Evolutionary conservation across 495 filamentous ascomycete species (phyloP).

Genomic region (Penicillium pancosmium): DNA sequence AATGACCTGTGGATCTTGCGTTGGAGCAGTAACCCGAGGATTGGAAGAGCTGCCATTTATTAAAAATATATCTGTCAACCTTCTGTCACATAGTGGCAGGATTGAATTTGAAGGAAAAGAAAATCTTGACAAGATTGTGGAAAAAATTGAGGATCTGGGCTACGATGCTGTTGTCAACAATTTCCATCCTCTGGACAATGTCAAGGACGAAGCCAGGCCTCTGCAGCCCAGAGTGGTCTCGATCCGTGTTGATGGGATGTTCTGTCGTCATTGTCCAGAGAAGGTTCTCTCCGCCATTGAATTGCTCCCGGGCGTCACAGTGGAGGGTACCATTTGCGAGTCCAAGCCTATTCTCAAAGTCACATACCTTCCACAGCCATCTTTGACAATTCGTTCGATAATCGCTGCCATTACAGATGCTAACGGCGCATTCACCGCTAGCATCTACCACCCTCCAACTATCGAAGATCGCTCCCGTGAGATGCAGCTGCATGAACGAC

Average conservation of each 20-base stretch:
- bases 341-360: conserved; percentile 69
- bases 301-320: conserved; percentile 49
- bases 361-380: conserved; percentile 69
- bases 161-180: conserved; percentile 67
- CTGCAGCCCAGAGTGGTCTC: conserved; percentile 57
- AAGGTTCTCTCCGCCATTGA: conserved; percentile 58
- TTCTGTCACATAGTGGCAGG: conserved; percentile 72
- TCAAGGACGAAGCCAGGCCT: conserved; percentile 10
- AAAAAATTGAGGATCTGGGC: conserved; percentile 78
- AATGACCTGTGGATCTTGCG: conserved; percentile 84
- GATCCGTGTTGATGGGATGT: conserved; percentile 81
- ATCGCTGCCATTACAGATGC: conserved; percentile 64
- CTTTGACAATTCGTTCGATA: conserved; percentile 77
- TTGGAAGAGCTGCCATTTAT: conserved; percentile 67
- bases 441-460: conserved; percentile 77
- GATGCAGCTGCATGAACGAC: conserved; percentile 67
- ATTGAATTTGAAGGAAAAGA: conserved; percentile 60
- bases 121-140: conserved; percentile 60
- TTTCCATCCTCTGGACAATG: conserved; percentile 22
- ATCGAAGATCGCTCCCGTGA: conserved; percentile 80
- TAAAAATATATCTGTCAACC: conserved; percentile 63
- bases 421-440: conserved; percentile 64
- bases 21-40: conserved; percentile 63
- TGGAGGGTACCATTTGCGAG: conserved; percentile 54
- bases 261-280: conserved; percentile 79